Conservation (phyloP, 768 basidiomycete species). For the Terana coerulea region DNA sequence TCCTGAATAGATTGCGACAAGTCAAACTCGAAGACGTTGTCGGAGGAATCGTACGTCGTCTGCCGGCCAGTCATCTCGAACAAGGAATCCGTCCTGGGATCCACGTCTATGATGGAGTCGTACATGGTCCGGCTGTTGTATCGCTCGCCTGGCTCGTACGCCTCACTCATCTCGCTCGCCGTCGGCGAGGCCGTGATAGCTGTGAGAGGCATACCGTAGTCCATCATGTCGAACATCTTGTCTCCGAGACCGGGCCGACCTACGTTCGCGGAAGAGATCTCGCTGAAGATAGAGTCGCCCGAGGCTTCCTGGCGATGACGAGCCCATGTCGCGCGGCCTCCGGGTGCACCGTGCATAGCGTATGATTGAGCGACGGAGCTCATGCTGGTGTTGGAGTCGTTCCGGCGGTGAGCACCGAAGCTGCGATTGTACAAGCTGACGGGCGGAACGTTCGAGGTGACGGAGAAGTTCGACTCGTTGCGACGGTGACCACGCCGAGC, state of each 20-base stretch:
- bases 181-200: constrained; percentile 67
- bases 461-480: constrained; percentile 50
- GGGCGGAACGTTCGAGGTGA: constrained; percentile 59
- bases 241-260: constrained; percentile 76
- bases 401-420: constrained; percentile 44
- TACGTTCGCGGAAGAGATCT: constrained; percentile 53
- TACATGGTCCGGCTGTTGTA: constrained; percentile 37
- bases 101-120: constrained; percentile 66
- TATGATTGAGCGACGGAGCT: constrained; percentile 58
- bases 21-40: constrained; percentile 61
- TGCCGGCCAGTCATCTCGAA: constrained; percentile 55
- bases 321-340: constrained; percentile 57
- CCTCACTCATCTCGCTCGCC: constrained; percentile 33
- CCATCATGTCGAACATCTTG: constrained; percentile 79
- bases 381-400: constrained; percentile 55
- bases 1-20: constrained; percentile 28
- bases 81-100: constrained; percentile 29
- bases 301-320: constrained; percentile 55
- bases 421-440: constrained; percentile 71
- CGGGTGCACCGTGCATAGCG: constrained; percentile 45
- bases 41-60: constrained; percentile 44
- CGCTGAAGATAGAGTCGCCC: constrained; percentile 62
- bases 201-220: constrained; percentile 48
- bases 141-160: constrained; percentile 17
- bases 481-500: constrained; percentile 48